A percentile compares a stretch with the other conserved stretches of the same genome.
These are phyloP conservation scores for Voacanga thouarsii DNA, from an alignment of 257 asterid species.

Conservation along the genomic window DNA sequence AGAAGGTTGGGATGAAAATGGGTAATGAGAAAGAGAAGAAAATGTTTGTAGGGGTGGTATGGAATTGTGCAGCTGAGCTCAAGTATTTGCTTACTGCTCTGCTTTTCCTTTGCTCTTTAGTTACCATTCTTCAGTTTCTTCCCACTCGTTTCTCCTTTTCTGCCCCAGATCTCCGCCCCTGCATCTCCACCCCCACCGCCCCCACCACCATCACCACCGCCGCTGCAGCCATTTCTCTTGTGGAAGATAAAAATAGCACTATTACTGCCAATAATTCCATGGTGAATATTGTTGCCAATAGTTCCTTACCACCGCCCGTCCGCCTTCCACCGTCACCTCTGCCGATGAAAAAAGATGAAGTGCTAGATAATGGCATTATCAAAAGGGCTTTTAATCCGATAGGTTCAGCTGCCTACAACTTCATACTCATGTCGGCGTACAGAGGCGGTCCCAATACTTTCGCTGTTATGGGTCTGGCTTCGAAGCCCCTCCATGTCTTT, in stretches of 20 bases:
- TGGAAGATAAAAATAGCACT: background rate
- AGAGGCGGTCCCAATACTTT: conserved; percentile 77
- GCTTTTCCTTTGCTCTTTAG: conserved; percentile 53
- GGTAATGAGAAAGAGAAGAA: conserved; percentile 31
- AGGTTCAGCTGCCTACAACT: conserved; percentile 75
- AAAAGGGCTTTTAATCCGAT: conserved; percentile 57
- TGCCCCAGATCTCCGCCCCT: conserved; percentile 46
- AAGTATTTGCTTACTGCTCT: conserved; percentile 57
- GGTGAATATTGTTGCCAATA: background rate
- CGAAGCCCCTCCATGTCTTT: conserved; percentile 74
- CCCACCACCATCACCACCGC: conserved; percentile 7
- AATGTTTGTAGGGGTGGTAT: conserved; percentile 61
- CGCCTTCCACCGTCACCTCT: conserved; percentile 6
- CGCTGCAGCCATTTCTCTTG: background rate
- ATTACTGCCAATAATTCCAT: background rate
- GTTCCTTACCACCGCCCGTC: background rate
- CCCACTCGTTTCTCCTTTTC: conserved; percentile 51
- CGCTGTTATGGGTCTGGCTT: conserved; percentile 73
- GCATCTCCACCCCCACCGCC: conserved; percentile 33
- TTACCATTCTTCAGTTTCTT: conserved; percentile 58
- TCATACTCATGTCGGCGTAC: conserved; percentile 86
- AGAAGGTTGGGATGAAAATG: conserved; percentile 31
- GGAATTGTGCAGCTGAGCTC: conserved; percentile 73
- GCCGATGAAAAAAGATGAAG: conserved; percentile 4
- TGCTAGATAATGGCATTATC: conserved; percentile 27